Evolutionary conservation across 225 moss, liverwort and hornwort species (phyloP), one percentile per base, ranked within the genome.

Genomic region (Physcomitrellopsis africana): DNA sequence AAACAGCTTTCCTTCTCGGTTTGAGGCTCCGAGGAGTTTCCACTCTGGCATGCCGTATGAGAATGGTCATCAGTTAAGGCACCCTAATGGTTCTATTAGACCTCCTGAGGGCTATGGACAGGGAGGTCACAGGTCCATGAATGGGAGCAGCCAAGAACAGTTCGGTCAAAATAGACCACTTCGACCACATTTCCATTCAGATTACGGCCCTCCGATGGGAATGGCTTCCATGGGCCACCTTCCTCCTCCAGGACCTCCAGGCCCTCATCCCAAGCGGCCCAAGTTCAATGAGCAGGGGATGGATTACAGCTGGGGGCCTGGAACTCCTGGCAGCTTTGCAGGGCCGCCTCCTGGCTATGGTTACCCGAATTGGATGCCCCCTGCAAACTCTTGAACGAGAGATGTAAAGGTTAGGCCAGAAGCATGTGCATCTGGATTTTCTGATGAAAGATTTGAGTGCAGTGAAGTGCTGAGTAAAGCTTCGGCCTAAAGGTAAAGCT

Each of bases 271-370:
- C 0, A 92, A 93, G 77, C 87, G 96, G 52, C 24, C 86, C 44
- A 90, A 89, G 74, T 93, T 92, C 58, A 80, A 22, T 81, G 94
- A 87, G 64, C 85, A 85, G 10, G 79, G 67, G 68, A 86, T 83
- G 69, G 81, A 87, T 60, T 90, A 86, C 81, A 90, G 84, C 63
- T 90, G 92, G 92, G 93, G 86, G 4, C 85, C 79, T 49, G 83
- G 61, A 65, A 79, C 67, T 37, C 81, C 84, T 51, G 86, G 80
- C 59, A 87, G 84, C 81, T 96, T 90, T 67, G 89, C 32, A 37
- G 32, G 32, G 32, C 32, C 7, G 32, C 32, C 32, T 37, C 32
- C 32, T 37, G 32, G 32, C 32, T 37, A 37, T 37, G 32, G 32
- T 37, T 37, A 37, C 74, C 74, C 61, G 54, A 83, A 76, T 70